Base-by-base conservation (phyloP, 306 rosid species). In the Dalbergia cochinchinensis region DNA sequence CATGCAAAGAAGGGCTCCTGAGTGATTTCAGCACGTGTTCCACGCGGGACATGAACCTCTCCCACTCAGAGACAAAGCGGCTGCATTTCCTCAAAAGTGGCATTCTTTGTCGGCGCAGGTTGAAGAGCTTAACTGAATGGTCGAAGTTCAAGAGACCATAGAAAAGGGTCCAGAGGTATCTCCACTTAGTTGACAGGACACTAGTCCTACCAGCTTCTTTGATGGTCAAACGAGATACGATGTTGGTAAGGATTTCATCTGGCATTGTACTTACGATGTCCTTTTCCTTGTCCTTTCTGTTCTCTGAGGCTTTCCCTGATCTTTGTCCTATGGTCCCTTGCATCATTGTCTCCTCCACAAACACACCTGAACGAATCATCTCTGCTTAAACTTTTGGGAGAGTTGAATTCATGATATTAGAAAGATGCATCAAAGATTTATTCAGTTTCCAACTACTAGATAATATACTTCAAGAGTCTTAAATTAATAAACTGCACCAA, bases 131-230 rank as follows among this genome's bases (percentile, higher is more conserved):
- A 2, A 78, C 63, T 6, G 77, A 69, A 18, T 33, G 8, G 37
- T 78, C 82, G 8, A 78, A 79, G 9, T 50, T 6, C 13, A 79
- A 0, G 8, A 61, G 1, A 8, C 78, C 83, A 61, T 2, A 37
- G 78, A 70, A 79, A 19, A 18, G 2, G 8, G 39, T 51, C 65
- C 83, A 79, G n/a, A 34, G 71, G 16, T 47, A 3, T 51, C 34
- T 79, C 83, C 83, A 79, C 14, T n/a, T 70, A 0, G 18, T 79
- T 33, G 83, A 47, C 1, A 79, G 33, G 10, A 79, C 34, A 14
- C 70, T 60, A 5, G 77, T 79, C 35, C 77, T 79, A 12, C 10
- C 54, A 7, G 77, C 83, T 47, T 79, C 83, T 47, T 70, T 60
- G 48, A 62, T 4, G 44, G 50, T 47, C 64, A 79, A 13, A 1